Base-by-base conservation (phyloP, 768 basidiomycete genomes). In the Podaxis sp. region DNA sequence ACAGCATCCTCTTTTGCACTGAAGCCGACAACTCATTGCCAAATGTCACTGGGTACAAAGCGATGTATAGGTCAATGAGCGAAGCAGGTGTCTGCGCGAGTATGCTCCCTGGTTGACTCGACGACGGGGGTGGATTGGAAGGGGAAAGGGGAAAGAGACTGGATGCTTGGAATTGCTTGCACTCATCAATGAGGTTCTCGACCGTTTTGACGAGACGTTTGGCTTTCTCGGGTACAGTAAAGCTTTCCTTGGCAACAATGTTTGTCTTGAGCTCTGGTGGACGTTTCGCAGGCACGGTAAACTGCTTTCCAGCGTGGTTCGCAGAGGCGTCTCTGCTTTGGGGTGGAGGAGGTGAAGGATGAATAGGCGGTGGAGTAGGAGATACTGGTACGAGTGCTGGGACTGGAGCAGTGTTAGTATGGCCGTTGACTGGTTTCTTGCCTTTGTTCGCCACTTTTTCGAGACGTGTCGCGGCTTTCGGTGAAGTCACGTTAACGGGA, bases 11-110 rank as follows among this genome's bases (percentile, higher is more conserved):
- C 28, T 79, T 74, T 19, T 84, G 84, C 9, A 87, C 76, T 0
- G 81, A 63, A 7, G 19, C 76, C 40, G 79, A 70, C 33, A 91
- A 73, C 51, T 79, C 76, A 40, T 77, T 68, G 0, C 77, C 73
- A 63, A 85, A 86, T 38, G 80, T 80, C 40, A 90, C 80, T 12
- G 93, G 93, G 70, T 91, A 87, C 26, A 97, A 72, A 1, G 92
- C 92, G 49, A 90, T 83, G 74, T 87, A 91, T 8, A 97, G 76
- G 59, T 96, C 94, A 59, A 96, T 78, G 2, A 87, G 79, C 17
- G 88, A 82, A 2, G 85, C 77, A 17, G 88, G 82, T 1, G 88
- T 80, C 65, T 88, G 83, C 49, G 84, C 69, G 26, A 95, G 78
- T 22, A 87, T 75, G 1, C 74, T 77, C 9, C 90, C 89, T 19